phyloP scores from a whole-genome alignment of 192 early-diverging fungal species.

The Podila horticola region DNA sequence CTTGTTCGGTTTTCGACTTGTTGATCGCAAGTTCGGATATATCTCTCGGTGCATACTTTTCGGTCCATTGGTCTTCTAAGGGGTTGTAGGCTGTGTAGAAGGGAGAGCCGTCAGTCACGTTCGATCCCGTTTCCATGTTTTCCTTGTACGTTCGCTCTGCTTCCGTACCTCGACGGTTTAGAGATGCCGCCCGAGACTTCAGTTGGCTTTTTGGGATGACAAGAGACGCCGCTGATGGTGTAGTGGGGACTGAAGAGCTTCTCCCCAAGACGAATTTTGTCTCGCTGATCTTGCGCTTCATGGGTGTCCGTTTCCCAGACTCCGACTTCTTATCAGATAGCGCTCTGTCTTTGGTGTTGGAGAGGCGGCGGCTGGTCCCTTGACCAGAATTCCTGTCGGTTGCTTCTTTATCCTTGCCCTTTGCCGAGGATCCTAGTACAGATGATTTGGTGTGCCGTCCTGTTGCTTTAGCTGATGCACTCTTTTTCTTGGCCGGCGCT shows the following conservation, averaged over 20 bases:
- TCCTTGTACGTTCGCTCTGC: too few relatives aligned
- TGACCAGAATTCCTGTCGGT: not conserved
- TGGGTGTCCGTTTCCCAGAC: not conserved
- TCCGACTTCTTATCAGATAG: not conserved
- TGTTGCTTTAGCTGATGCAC: not conserved
- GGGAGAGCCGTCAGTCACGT: not conserved
- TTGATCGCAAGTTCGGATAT: slow-evolving; percentile 62
- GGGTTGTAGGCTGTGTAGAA: not conserved
- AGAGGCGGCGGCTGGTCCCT: not conserved
- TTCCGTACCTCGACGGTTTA: not conserved
- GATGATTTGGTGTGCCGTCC: not conserved
- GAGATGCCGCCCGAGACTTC: too few relatives aligned
- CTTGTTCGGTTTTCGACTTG: slow-evolving; percentile 58
- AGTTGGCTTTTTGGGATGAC: not conserved
- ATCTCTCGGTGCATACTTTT: slow-evolving; percentile 33
- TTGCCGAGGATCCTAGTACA: not conserved
- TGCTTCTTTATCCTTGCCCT: not conserved
- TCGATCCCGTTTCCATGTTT: not conserved
- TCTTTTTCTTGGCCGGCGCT: not conserved
- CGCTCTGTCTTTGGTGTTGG: not conserved
- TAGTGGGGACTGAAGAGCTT: not conserved
- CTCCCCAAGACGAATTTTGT: not conserved
- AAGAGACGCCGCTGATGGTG: too few relatives aligned
- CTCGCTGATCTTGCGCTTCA: not conserved
- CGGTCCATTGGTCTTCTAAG: slow-evolving; percentile 30